phyloP scores from a whole-genome alignment of 495 filamentous ascomycete genomes.

The Neurospora intermedia region DNA sequence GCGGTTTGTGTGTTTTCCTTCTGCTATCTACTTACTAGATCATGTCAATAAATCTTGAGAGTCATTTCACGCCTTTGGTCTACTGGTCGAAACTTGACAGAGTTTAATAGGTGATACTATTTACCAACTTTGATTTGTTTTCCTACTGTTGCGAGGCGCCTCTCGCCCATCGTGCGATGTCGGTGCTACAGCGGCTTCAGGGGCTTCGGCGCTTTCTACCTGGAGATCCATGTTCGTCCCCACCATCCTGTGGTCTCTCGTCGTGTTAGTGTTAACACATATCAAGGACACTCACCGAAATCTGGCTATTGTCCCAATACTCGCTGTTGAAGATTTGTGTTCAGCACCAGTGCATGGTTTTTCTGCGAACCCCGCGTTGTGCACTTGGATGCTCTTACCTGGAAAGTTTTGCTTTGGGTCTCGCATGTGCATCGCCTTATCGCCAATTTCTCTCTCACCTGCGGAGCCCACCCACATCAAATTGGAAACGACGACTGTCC shows the following conservation, averaged over 20 bases:
- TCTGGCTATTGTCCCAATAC: not conserved
- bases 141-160: too few species aligned
- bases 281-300: not conserved
- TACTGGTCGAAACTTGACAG: too few species aligned
- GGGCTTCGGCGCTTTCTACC: too few species aligned
- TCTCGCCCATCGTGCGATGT: too few species aligned
- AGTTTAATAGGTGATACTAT: too few species aligned
- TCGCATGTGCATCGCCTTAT: not conserved
- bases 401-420: not conserved
- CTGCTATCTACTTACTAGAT: not conserved
- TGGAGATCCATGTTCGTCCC: too few species aligned
- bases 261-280: not conserved
- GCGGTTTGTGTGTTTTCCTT: not conserved
- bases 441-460: not conserved
- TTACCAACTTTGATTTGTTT: too few species aligned
- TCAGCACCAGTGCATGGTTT: not conserved
- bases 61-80: not conserved
- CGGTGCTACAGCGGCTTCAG: too few species aligned
- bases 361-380: not conserved
- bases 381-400: not conserved
- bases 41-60: not conserved
- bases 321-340: too few species aligned
- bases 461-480: not conserved
- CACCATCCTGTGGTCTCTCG: not conserved
- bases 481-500: not conserved